phyloP scores from a whole-genome alignment of 2,329 filamentous ascomycete species.

The Thielaviopsis musarum region DNA sequence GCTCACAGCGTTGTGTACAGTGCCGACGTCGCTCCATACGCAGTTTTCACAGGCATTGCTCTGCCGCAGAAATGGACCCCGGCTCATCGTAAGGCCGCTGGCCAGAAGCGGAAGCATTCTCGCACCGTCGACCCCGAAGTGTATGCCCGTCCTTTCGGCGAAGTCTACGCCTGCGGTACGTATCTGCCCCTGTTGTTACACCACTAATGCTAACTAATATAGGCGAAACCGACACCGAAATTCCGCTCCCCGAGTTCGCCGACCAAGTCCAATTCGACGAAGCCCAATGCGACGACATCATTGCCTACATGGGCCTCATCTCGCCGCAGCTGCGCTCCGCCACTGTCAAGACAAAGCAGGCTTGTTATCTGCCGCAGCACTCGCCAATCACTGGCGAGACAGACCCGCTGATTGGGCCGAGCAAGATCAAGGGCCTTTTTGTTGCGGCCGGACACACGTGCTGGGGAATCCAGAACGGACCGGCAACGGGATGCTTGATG shows the following conservation, averaged over 20 bases:
- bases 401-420: constrained; percentile 62
- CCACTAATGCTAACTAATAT: neutral
- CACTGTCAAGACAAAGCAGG: constrained; percentile 59
- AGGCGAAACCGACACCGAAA: constrained; percentile 57
- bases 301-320: constrained; percentile 57
- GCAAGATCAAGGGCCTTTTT: constrained; percentile 55
- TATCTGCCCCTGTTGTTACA: constrained; percentile 2
- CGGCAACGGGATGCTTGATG: constrained; percentile 69
- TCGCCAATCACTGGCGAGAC: constrained; percentile 39
- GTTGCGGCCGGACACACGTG: constrained; percentile 86
- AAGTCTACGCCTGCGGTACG: constrained; percentile 80
- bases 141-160: constrained; percentile 74
- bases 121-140: constrained; percentile 73
- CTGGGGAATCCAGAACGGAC: constrained; percentile 96
- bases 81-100: constrained; percentile 28
- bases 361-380: constrained; percentile 82
- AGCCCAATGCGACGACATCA: constrained; percentile 65
- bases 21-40: constrained; percentile 51
- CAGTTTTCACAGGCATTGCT: constrained; percentile 73
- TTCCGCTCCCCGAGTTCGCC: constrained; percentile 59
- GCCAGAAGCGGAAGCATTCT: constrained; percentile 35
- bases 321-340: constrained; percentile 49
- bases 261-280: constrained; percentile 63
- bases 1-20: constrained; percentile 51
- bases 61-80: constrained; percentile 49